Evolutionary conservation across 1,139 yeast species (phyloP).

Genomic region (Debaryomycetaceae sp.): DNA sequence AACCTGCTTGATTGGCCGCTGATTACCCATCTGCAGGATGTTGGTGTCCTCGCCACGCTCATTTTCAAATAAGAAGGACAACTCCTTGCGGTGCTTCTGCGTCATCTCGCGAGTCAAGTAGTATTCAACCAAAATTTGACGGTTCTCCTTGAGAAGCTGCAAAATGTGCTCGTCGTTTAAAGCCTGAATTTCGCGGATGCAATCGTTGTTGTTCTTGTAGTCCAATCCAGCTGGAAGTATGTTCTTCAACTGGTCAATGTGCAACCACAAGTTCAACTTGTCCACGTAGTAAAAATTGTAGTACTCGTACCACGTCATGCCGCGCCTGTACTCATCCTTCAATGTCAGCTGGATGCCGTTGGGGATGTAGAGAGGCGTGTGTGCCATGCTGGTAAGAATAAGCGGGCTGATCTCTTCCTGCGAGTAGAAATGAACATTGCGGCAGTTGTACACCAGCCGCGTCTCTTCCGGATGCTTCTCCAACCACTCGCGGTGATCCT

Average conservation of each 20-base stretch:
- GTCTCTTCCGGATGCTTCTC: constrained; percentile 8
- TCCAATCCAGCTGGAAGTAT: constrained; percentile 15
- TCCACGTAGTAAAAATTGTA: constrained; percentile 20
- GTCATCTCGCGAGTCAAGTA: constrained; percentile 27
- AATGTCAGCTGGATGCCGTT: constrained; percentile 21
- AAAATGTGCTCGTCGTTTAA: constrained; percentile 17
- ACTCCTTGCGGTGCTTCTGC: constrained; percentile 23
- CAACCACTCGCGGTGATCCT: constrained; percentile 13
- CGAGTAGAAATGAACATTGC: constrained; percentile 29
- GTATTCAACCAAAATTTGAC: constrained; percentile 27
- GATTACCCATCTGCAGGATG: constrained; percentile 15
- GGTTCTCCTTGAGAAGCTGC: constrained; percentile 20
- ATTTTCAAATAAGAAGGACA: constrained; percentile 19
- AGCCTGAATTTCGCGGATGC: constrained; percentile 10
- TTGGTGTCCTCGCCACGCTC: constrained; percentile 17
- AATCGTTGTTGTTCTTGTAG: constrained; percentile 10
- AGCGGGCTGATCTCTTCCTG: constrained; percentile 32
- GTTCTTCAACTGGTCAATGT: constrained; percentile 15
- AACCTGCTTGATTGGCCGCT: constrained; percentile 13
- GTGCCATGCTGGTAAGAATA: constrained; percentile 27
- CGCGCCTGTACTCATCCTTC: constrained; percentile 23
- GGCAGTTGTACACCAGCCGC: constrained; percentile 27
- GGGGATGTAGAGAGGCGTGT: constrained; percentile 31
- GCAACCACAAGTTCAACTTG: constrained; percentile 25
- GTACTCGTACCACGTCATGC: constrained; percentile 17